A percentile compares a stretch with the other conserved stretches of the same genome.
Conservation (phyloP, 169 alveolate species). For the Eimeria necatrix region DNA sequence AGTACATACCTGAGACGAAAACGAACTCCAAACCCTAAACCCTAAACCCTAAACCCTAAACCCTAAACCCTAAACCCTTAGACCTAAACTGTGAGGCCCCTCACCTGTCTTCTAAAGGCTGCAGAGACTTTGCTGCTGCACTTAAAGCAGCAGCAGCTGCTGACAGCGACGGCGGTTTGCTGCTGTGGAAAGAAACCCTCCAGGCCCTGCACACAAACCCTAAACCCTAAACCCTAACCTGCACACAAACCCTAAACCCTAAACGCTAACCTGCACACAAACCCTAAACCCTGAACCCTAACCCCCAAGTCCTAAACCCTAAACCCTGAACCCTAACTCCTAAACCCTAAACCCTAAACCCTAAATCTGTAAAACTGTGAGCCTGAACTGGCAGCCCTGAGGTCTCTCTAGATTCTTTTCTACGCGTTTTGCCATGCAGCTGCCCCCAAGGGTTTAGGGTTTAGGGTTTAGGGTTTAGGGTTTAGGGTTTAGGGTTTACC, state of each 20-base stretch:
- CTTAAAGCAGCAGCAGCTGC: slow-evolving; percentile 44
- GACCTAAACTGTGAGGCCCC: neutral
- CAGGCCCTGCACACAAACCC: slow-evolving; percentile 82
- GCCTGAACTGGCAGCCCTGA: neutral
- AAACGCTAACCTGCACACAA: slow-evolving; percentile 70
- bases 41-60: slow-evolving; percentile 2
- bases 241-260: neutral
- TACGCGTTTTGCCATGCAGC: slow-evolving; percentile 86
- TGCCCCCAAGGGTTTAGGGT: slow-evolving; percentile 11
- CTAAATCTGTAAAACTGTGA: neutral
- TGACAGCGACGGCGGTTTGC: slow-evolving; percentile 49
- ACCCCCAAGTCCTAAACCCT: neutral
- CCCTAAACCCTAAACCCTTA: neutral
- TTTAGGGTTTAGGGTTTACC: slow-evolving; percentile 39
- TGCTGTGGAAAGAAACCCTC: slow-evolving; percentile 84
- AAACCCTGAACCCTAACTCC: slow-evolving; percentile 79
- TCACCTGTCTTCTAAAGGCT: neutral
- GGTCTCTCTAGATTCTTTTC: slow-evolving; percentile 87
- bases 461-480: slow-evolving; percentile 22
- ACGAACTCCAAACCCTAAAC: neutral
- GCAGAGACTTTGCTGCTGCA: neutral
- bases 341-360: slow-evolving; percentile 13
- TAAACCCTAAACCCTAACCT: neutral
- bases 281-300: slow-evolving; percentile 8
- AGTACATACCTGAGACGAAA: neutral